Percentiles rank a stretch among this genome's conserved stretches.
Conservation (phyloP, 139 green algal genomes). For the Picochlorum sp. region DNA sequence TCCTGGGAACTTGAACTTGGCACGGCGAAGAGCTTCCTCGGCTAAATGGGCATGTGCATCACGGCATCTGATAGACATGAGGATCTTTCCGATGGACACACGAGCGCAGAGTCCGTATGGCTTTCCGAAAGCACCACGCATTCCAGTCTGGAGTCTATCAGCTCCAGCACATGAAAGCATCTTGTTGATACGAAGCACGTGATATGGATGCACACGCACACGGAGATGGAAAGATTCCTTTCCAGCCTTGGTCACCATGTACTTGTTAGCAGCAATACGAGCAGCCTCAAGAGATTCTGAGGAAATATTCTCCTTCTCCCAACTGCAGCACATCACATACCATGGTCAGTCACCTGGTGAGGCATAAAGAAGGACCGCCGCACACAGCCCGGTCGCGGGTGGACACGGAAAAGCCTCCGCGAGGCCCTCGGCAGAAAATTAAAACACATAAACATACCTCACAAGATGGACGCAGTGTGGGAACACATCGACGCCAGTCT, state of each 20-base stretch:
- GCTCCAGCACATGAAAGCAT: conserved; percentile 99
- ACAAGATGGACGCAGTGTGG: conserved; percentile 92
- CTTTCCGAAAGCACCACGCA: conserved; percentile 98
- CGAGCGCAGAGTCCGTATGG: conserved; percentile 80
- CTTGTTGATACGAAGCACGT: conserved; percentile 99
- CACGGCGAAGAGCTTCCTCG: conserved; percentile 88
- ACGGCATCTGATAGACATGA: conserved; percentile 94
- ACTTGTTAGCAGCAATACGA: conserved; percentile 99
- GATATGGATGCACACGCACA: conserved; percentile 97
- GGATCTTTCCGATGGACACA: conserved; percentile 94
- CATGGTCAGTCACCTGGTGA: neutral
- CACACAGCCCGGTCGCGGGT: neutral
- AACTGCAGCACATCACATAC: conserved; percentile 35
- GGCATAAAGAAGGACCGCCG: no score
- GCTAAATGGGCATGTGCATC: conserved; percentile 70
- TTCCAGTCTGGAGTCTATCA: conserved; percentile 96
- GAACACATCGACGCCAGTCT: conserved; percentile 84
- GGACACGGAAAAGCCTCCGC: neutral
- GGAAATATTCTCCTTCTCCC: conserved; percentile 88
- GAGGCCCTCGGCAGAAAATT: neutral
- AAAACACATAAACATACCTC: conserved; percentile 45
- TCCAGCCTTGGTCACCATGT: conserved; percentile 95
- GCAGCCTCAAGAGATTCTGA: conserved; percentile 91
- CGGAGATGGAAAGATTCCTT: conserved; percentile 99
- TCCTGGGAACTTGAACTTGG: conserved; percentile 99